Evolutionary conservation across 495 filamentous ascomycete species (phyloP), one percentile per base, ranked within the genome.

Genomic region (Achaetomiella virescens): DNA sequence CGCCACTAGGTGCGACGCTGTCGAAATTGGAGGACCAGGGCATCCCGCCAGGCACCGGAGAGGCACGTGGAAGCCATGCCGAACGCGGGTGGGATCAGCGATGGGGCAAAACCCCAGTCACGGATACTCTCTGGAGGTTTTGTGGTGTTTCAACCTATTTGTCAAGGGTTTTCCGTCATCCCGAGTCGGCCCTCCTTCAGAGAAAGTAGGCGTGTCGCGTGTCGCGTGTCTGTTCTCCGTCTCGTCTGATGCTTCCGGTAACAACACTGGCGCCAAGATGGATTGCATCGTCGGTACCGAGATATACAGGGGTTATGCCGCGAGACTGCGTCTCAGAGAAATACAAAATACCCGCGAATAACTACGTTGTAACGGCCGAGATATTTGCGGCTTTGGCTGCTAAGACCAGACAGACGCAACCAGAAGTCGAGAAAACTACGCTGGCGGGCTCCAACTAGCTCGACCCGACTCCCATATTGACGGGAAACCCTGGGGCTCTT

Each of bases 321-420:
- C 45, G 46, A 35, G 22, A 41, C 59, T 43, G 44, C 35, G 66
- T 68, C 66, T 68, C 66, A 65, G 52, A 31, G 9, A 57, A 63
- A 62, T 53, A 53, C 59, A 61, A 49, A 65, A 58, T n/a, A n/a
- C n/a, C n/a, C n/a, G n/a, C n/a, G n/a, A n/a, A n/a, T n/a, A n/a
- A n/a, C n/a, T n/a, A n/a, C n/a, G n/a, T n/a, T n/a, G n/a, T n/a
- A n/a, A n/a, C n/a, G n/a, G n/a, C n/a, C n/a, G n/a, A n/a, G n/a
- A n/a, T n/a, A n/a, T n/a, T n/a, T n/a, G 27, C 9, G 27, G 27
- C 27, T 31, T 31, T 9, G 27, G 27, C 27, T 31, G 4, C 9
- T 9, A 31, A 31, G 5, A 9, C 27, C 4, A 31, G 27, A 31
- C 27, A 31, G 9, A 5, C 27, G 9, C 9, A 31, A 31, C 5